Evolutionary conservation across 2,329 filamentous ascomycete genomes (phyloP).

Genomic region (Atkinsonella hypoxylon): DNA sequence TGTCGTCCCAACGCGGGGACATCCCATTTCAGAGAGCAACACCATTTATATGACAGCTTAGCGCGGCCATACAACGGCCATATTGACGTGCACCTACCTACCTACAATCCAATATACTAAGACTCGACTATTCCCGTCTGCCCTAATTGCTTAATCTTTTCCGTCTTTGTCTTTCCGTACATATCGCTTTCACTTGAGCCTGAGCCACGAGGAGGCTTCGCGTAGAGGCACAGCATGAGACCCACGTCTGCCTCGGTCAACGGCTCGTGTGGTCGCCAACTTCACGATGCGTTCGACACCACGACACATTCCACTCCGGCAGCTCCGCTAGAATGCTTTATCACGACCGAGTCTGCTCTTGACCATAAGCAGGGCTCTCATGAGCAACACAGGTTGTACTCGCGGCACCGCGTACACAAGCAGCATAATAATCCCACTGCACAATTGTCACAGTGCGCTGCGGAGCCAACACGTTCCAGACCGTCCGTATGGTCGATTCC

Average conservation of each 20-base stretch:
- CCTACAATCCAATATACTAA: too few species aligned
- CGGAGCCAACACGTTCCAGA: background rate
- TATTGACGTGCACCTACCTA: too few species aligned
- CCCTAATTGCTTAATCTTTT: too few species aligned
- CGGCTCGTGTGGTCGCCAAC: background rate
- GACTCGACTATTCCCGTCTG: too few species aligned
- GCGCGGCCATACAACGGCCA: too few species aligned
- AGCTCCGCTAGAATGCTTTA: constrained; percentile 21
- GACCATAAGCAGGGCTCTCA: constrained; percentile 12
- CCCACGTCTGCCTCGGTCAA: background rate
- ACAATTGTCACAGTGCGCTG: background rate
- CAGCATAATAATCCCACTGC: constrained; percentile 7
- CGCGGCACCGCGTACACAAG: constrained; percentile 13
- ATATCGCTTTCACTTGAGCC: background rate
- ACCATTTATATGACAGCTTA: too few species aligned
- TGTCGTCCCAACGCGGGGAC: background rate
- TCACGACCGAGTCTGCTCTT: constrained; percentile 23
- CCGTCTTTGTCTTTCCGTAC: too few species aligned
- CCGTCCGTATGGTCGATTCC: constrained; percentile 2
- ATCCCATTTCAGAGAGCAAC: background rate
- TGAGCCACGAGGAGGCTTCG: background rate
- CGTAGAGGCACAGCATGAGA: background rate
- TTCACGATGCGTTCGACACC: constrained; percentile 1
- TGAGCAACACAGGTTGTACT: background rate
- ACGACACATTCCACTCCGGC: constrained; percentile 7